Conservation (phyloP, 805 yeast species). For the Babjeviella inositovora region DNA sequence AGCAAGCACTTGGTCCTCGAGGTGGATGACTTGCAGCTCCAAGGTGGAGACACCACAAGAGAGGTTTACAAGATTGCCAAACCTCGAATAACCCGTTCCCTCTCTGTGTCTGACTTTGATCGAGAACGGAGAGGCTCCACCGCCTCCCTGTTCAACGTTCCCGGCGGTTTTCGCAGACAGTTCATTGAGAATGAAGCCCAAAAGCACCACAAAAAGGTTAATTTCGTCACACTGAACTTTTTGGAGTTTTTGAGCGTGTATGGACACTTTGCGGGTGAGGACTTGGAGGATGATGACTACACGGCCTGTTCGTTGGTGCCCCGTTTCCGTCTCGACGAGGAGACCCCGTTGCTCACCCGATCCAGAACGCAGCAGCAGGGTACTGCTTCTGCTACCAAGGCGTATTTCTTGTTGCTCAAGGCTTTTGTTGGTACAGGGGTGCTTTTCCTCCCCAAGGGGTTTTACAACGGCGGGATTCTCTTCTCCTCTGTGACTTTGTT, state of each 20-base stretch:
- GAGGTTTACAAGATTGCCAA: constrained; percentile 10
- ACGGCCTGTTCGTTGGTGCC: constrained; percentile 37
- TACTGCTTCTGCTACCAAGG: constrained; percentile 59
- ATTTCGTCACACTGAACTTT: constrained; percentile 24
- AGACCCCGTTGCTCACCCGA: constrained; percentile 1
- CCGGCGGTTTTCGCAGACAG: constrained; percentile 74
- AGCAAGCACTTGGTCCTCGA: no score
- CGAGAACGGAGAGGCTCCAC: constrained; percentile 35
- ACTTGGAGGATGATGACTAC: constrained; percentile 52
- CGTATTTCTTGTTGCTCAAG: constrained; percentile 55
- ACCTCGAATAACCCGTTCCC: constrained; percentile 4
- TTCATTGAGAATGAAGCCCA: constrained; percentile 27
- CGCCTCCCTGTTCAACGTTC: constrained; percentile 58
- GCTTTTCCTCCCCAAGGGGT: constrained; percentile 52
- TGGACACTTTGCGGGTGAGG: constrained; percentile 82
- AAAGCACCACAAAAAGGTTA: constrained; percentile 4
- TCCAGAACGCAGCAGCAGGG: constrained; percentile 23
- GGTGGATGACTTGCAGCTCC: no score
- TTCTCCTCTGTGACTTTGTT: constrained; percentile 36
- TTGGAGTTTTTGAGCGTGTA: constrained; percentile 64
- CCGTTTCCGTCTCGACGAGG: no score
- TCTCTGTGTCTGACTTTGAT: constrained; percentile 7
- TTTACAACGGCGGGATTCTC: constrained; percentile 54
- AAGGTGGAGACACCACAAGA: constrained; percentile 20
- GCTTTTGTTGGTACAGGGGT: constrained; percentile 73